A percentile compares a stretch with the other conserved stretches of the same genome.
Evolutionary conservation across 148 eudicot species (phyloP).

Genomic region (Persicaria maculosa): DNA sequence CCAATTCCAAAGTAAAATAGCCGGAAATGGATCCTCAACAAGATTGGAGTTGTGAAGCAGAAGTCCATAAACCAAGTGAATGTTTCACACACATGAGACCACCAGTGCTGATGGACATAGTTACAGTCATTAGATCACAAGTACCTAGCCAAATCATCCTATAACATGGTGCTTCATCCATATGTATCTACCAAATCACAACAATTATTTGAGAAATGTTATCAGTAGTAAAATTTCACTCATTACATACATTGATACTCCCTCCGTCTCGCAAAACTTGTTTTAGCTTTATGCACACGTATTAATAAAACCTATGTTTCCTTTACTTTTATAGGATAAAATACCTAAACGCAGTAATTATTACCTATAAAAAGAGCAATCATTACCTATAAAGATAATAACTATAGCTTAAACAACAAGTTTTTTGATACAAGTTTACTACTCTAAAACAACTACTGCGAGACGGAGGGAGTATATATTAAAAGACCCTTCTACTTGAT

Average conservation of each 20-base stretch:
- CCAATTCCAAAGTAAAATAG: neutral
- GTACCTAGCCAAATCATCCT: neutral
- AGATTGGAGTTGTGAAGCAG: neutral
- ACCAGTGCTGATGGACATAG: neutral
- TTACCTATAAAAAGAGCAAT: too few relatives aligned
- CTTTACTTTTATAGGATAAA: too few relatives aligned
- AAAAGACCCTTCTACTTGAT: neutral
- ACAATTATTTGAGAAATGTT: neutral
- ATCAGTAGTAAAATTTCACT: neutral
- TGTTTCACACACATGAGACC: neutral
- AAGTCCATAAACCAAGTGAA: neutral
- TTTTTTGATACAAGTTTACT: too few relatives aligned
- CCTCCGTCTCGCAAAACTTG: too few relatives aligned
- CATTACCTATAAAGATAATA: too few relatives aligned
- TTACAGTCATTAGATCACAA: neutral
- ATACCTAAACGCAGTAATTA: too few relatives aligned
- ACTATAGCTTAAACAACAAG: too few relatives aligned
- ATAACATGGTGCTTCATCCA: neutral
- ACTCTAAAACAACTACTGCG: too few relatives aligned
- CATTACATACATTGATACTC: too few relatives aligned
- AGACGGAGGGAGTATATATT: too few relatives aligned
- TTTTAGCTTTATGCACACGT: neutral
- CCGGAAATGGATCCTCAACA: too few relatives aligned
- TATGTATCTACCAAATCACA: slow-evolving; percentile 1
- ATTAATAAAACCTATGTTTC: too few relatives aligned